Base-by-base conservation (phyloP, 352 stramenopile species). In the Pilasporangium apinafurcum region DNA sequence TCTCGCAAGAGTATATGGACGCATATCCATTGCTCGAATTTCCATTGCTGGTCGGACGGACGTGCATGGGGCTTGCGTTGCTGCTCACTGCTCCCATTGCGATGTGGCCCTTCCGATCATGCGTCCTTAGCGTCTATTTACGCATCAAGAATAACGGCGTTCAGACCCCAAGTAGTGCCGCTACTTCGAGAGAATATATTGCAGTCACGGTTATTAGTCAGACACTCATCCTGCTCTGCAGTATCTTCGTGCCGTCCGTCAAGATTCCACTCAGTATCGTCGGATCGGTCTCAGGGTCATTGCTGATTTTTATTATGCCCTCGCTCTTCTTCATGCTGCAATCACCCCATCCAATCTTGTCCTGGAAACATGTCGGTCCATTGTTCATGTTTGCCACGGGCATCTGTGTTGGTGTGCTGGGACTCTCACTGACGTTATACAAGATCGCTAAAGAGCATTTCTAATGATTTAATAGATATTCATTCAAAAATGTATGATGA, bases 241-340 rank as follows among this genome's bases (percentile, higher is more conserved):
- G 69, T 29, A 68, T 89, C 53, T 85, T 89, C 46, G 74, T 86
- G 42, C 77, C 74, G 51, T 83, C 53, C 2, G 73, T 86, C 44
- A 89, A 86, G 56, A 85, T 86, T 39, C 73, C 77, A 33, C 45
- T 89, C 26, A 86, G 71, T 41, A 89, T 89, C 48, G 77, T 90
- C 18, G 77, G 77, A 25, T 86, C 71, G 5, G 75, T 82, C 27
- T 82, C 72, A 2, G 74, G 77, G n/a, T 90, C 77, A 45, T 47
- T 90, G 24, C 48, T 90, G 38, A 90, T 90, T 47, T 87, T 87
- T 54, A 76, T 90, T 46, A 79, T 90, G 71, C 74, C 77, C 32
- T 72, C 77, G 28, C 56, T 90, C 37, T 90, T 87, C 52, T 90
- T 62, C 62, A 59, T 87, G 54, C 46, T 90, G 47, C 77, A 82